Percentiles rank a stretch among this genome's conserved stretches.
These are phyloP conservation scores for Biscutella laevigata DNA, from an alignment of 441 rosid species.

Conservation along the genomic window DNA sequence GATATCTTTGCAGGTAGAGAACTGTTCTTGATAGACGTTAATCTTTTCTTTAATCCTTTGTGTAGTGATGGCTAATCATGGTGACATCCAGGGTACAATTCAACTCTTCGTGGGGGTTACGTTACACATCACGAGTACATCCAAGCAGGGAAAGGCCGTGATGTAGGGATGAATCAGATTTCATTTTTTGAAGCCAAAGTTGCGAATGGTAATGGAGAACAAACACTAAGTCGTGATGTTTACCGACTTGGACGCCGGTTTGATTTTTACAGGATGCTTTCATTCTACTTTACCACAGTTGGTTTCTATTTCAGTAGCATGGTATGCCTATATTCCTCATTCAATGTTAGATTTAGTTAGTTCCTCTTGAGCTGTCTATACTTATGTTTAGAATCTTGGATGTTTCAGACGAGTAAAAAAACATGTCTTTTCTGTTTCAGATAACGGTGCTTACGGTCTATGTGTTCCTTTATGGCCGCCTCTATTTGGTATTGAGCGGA, in stretches of 20 bases:
- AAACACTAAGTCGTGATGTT: slow-evolving; percentile 79
- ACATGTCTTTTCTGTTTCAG: slow-evolving; percentile 33
- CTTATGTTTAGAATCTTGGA: neutral
- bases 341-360: too few relatives aligned
- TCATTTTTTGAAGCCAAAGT: slow-evolving; percentile 95
- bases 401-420: neutral
- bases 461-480: slow-evolving; percentile 70
- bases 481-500: slow-evolving; percentile 81
- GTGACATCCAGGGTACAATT: slow-evolving; percentile 60
- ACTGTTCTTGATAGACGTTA: too few relatives aligned
- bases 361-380: slow-evolving; percentile 23
- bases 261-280: slow-evolving; percentile 91
- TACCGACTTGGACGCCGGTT: slow-evolving; percentile 88
- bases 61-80: neutral
- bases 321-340: slow-evolving; percentile 40
- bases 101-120: slow-evolving; percentile 78
- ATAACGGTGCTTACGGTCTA: slow-evolving; percentile 64
- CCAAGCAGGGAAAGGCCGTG: slow-evolving; percentile 97
- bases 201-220: slow-evolving; percentile 95
- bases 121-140: slow-evolving; percentile 94
- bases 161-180: slow-evolving; percentile 91
- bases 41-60: too few relatives aligned
- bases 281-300: slow-evolving; percentile 72
- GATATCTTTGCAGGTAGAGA: slow-evolving; percentile 88
- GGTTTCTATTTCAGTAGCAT: slow-evolving; percentile 79